Base-by-base conservation (phyloP, 2,329 filamentous ascomycete species). In the Aspergillus sp. region DNA sequence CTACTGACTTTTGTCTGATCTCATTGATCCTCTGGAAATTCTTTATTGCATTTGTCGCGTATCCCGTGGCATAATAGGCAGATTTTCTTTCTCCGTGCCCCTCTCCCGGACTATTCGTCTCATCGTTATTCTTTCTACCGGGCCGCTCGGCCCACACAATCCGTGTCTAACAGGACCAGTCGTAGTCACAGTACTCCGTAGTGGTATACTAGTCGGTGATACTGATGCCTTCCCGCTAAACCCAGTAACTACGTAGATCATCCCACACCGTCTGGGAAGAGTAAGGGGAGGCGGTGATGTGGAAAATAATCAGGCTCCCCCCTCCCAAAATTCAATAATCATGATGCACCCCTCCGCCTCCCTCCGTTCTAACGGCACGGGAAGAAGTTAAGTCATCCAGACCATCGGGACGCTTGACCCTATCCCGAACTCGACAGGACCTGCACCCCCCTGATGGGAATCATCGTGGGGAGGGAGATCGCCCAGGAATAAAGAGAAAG, bases 71-170 rank as follows among this genome's bases (percentile, higher is more conserved):
- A 30, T 30, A 9, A 30, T 38, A 11, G 35, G 35, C 6, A 16
- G 41, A 50, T 38, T 38, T 45, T 51, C 54, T 48, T 22, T 3
- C 22, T 22, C 22, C 5, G 22, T 49, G 38, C 20, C 48, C 30
- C 50, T 40, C 41, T 38, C 50, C 46, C 50, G 51, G 40, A 40
- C 46, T 36, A 41, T 22, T 22, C 14, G 46, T 58, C 55, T 52
- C 55, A 55, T 50, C 53, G 50, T 47, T 50, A 52, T 56, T 56
- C 55, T 56, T 55, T 36, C 42, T 46, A 56, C 50, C 54, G 54
- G 60, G 54, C 59, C 49, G 55, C 52, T 54, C 57, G 54, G 54
- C 54, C 59, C 55, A 58, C 50, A 55, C 49, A 57, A 51, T 54
- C 46, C 46, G 51, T 56, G 51, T 55, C 48, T 50, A 50, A 55